Base-by-base conservation (phyloP, 2,329 filamentous ascomycete species). In the Pseudogymnoascus sp. region DNA sequence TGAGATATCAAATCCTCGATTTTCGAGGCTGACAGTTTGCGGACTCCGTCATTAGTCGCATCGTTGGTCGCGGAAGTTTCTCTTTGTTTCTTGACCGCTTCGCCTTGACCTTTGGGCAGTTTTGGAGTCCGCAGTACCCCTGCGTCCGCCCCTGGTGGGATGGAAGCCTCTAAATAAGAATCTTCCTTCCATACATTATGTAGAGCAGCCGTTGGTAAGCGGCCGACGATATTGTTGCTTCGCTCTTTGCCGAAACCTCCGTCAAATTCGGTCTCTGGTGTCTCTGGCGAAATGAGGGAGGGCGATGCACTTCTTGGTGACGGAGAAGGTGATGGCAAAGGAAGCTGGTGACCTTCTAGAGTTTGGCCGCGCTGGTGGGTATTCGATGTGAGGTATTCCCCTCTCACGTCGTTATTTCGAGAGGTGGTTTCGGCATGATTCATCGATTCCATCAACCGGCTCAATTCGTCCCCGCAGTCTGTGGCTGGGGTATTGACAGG, bases 1-100 rank as follows among this genome's bases (percentile, higher is more conserved):
- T 81, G 78, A 28, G 78, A 80, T 13, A 82, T 80, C 64, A 87
- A 74, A 65, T 83, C 80, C 62, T 84, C 80, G 71, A 87, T 85
- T 69, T 85, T 82, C 38, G 78, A 80, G 7, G 82, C 82, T 0
- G 84, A 85, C 26, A 87, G 76, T 38, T 82, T 80, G 63, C 82
- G 78, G 57, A 85, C 74, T 59, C 75, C 78, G 65, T 79, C 80
- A 44, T 75, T 62, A 21, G 28, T 65, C 50, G 4, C 35, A 61
- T 61, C 59, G 33, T 61, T 61, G 15, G 35, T 11, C 38, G 15
- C 19, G 19, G 59, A 40, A 17, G n/a, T n/a, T 15, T 69, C 71
- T 35, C 68, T 65, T 23, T 65, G 65, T 42, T 67, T 71, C 26
- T 64, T 66, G 28, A 63, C 19, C 53, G 66, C 69, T 61, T 72